Evolutionary conservation across 2,329 filamentous ascomycete genomes (phyloP), one percentile per base, ranked within the genome.

Genomic region (Trichocomaceae sp.): DNA sequence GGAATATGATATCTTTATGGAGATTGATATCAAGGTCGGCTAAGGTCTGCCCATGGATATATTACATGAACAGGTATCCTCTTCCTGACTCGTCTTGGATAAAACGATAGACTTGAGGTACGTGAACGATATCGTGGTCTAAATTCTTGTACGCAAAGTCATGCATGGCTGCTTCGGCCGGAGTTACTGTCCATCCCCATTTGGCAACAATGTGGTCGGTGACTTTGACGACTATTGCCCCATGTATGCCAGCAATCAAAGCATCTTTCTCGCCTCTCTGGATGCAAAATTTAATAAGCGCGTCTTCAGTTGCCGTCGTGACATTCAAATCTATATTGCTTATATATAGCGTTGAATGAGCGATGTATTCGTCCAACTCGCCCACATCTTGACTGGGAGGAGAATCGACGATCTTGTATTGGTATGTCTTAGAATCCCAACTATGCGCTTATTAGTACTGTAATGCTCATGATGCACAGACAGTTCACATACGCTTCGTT

Each of bases 61-160:
- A 64, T 37, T 65, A 58, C 60, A 63, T 66, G 41, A 64, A 64
- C 4, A 66, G 51, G 22, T 59, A 66, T n/a, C 61, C 61, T 47
- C 26, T 53, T 23, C 52, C 53, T 17, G 26, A 50, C 7, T 42
- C 26, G 17, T 60, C 48, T 23, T 58, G 39, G 29, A 65, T 56
- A 35, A 59, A 64, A 41, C 60, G 60, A 49, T 61, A 59, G 22
- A 65, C 54, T 13, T 23, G 45, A 19, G 61, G 61, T 33, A 66
- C 55, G 15, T 59, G 58, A 51, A 64, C 59, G 29, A 64, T 54
- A 33, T 47, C 47, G 42, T 37, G 52, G 48, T 63, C 41, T 20
- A 60, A 33, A 33, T 59, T 60, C 47, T 54, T 54, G 48, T 58
- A 55, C 4, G 61, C 60, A 26, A 60, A 59, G 45, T 60, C 54